Evolutionary conservation across 176 grass and related monocot species (phyloP).

Genomic region (Phyllostachys edulis): DNA sequence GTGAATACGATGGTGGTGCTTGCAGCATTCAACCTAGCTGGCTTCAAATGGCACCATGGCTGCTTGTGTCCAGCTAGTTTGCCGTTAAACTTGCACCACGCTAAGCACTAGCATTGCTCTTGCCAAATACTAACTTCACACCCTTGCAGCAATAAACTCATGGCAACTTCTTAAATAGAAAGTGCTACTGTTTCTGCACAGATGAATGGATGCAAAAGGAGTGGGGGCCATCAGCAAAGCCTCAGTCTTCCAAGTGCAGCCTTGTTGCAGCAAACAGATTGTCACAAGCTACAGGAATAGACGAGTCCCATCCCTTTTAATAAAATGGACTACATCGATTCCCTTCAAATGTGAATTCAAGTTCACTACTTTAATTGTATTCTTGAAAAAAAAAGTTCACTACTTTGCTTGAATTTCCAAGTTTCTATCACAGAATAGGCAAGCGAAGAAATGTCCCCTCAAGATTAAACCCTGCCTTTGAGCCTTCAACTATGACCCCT

Average conservation of each 20-base stretch:
- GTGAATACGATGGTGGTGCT: neutral
- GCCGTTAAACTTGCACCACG: neutral
- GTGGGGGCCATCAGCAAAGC: neutral
- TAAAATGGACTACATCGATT: neutral
- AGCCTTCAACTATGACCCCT: slow-evolving; percentile 1
- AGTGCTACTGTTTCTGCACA: neutral
- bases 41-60: neutral
- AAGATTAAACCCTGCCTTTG: neutral
- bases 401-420: neutral
- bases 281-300: neutral
- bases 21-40: slow-evolving; percentile 17
- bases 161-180: slow-evolving; percentile 1
- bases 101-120: neutral
- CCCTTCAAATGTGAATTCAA: neutral
- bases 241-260: neutral
- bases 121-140: neutral
- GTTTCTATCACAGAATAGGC: neutral
- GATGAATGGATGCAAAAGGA: neutral
- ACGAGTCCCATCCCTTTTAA: neutral
- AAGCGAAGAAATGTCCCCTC: neutral
- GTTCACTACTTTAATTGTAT: neutral
- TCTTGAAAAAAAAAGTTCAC: neutral
- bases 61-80: neutral
- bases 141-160: neutral
- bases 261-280: neutral